These are phyloP conservation scores for Pyrenula aspistea DNA, from an alignment of 495 filamentous ascomycete species.

Conservation along the genomic window DNA sequence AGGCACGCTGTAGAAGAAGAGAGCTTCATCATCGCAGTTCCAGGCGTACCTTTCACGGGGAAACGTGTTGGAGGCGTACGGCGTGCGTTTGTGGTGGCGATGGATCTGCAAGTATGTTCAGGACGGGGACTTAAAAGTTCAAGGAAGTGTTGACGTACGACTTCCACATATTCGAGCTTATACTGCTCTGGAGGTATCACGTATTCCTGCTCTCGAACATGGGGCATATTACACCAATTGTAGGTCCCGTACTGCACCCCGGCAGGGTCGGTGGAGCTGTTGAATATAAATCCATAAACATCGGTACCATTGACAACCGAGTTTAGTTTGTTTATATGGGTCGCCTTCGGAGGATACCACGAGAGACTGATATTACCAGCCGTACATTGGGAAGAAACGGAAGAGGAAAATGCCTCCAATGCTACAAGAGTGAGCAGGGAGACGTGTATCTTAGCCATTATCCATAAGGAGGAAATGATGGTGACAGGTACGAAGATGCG, in stretches of 20 bases:
- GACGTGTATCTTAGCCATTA: not conserved
- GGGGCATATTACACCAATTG: slow-evolving; percentile 71
- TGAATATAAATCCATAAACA: slow-evolving; percentile 53
- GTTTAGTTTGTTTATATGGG: slow-evolving; percentile 43
- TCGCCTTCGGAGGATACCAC: slow-evolving; percentile 47
- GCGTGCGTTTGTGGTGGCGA: slow-evolving; percentile 62
- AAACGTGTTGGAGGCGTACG: slow-evolving; percentile 56
- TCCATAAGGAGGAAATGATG: not conserved
- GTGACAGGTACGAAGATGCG: not conserved
- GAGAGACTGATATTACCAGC: not conserved
- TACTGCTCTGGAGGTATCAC: slow-evolving; percentile 30
- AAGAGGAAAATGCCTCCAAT: not conserved
- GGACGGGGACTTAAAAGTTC: not conserved
- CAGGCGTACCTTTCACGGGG: slow-evolving; percentile 52
- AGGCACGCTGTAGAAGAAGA: slow-evolving; percentile 50
- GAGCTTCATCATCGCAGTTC: slow-evolving; percentile 46
- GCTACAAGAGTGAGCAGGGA: not conserved
- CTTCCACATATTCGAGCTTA: slow-evolving; percentile 53
- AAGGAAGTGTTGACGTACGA: slow-evolving; percentile 22
- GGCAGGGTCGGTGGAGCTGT: slow-evolving; percentile 36
- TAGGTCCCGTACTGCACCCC: slow-evolving; percentile 39
- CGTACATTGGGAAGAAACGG: not conserved
- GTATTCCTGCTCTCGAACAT: slow-evolving; percentile 49
- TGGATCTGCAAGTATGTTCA: slow-evolving; percentile 36
- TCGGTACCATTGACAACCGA: slow-evolving; percentile 36